Evolutionary conservation across 1,284 basidiomycete genomes (phyloP).

Genomic region (Heterobasidion irregulare): DNA sequence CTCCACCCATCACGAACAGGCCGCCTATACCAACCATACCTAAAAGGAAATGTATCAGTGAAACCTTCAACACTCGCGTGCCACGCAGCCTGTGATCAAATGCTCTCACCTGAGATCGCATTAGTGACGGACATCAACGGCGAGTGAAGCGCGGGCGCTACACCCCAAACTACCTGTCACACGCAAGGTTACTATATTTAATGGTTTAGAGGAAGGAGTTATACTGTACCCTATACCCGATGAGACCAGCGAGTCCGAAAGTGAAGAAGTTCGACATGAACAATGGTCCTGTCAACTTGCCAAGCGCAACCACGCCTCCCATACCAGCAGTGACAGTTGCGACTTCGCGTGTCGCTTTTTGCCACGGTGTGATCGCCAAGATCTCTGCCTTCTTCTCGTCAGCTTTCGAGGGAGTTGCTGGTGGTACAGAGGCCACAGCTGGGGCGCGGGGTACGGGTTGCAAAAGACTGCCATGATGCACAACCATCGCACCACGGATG

Average conservation of each 20-base stretch:
- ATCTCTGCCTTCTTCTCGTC: conserved; percentile 39
- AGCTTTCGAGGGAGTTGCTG: conserved; percentile 40
- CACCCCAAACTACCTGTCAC: conserved; percentile 63
- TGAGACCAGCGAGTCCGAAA: conserved; percentile 73
- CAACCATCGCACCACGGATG: conserved; percentile 68
- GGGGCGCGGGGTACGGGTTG: conserved; percentile 62
- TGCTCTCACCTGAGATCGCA: conserved; percentile 54
- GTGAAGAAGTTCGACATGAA: conserved; percentile 86
- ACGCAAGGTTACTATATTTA: no score
- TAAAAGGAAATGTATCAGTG: conserved; percentile 12
- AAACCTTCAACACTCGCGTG: neutral
- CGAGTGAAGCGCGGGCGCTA: conserved; percentile 77
- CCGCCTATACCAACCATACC: conserved; percentile 80
- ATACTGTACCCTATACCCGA: conserved; percentile 61
- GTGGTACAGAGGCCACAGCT: conserved; percentile 33
- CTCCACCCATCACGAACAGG: conserved; percentile 83
- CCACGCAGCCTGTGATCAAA: neutral
- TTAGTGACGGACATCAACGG: conserved; percentile 83
- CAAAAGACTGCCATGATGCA: conserved; percentile 60
- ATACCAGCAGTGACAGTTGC: conserved; percentile 66
- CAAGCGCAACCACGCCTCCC: conserved; percentile 62
- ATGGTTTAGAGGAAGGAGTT: neutral
- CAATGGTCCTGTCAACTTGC: conserved; percentile 67
- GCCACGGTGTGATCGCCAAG: conserved; percentile 73
- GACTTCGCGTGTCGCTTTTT: conserved; percentile 68